These are phyloP conservation scores for Protea cynaroides DNA, from an alignment of 164 flowering plant genomes.

Conservation along the genomic window DNA sequence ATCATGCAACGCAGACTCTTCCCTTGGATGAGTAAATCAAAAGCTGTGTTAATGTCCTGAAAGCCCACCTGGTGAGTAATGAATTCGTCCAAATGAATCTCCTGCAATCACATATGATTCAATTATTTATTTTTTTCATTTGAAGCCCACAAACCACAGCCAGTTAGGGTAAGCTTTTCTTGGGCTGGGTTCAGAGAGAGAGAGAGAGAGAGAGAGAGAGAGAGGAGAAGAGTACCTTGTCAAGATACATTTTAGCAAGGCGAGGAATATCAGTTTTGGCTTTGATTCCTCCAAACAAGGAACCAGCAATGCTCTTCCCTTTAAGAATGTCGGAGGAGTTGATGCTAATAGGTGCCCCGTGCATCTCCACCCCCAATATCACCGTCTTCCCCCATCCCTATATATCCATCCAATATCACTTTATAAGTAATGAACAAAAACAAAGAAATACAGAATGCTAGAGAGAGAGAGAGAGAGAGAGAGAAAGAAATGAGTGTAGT, in stretches of 20 bases:
- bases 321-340: slow-evolving; percentile 27
- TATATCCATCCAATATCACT: too few species aligned
- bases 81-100: slow-evolving; percentile 56
- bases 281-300: slow-evolving; percentile 61
- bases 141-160: too few species aligned
- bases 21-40: slow-evolving; percentile 48
- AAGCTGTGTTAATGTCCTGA: slow-evolving; percentile 65
- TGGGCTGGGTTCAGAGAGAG: too few species aligned
- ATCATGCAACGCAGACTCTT: slow-evolving; percentile 66
- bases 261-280: slow-evolving; percentile 57
- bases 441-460: not conserved
- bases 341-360: slow-evolving; percentile 34
- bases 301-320: slow-evolving; percentile 49
- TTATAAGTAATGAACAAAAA: not conserved
- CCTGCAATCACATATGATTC: slow-evolving; percentile 26
- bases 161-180: too few species aligned
- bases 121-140: too few species aligned
- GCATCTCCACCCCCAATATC: slow-evolving; percentile 59
- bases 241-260: slow-evolving; percentile 35
- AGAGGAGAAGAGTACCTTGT: slow-evolving; percentile 34
- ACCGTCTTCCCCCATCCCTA: slow-evolving; percentile 75
- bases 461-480: not conserved
- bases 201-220: too few species aligned
- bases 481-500: not conserved
- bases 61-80: slow-evolving; percentile 57